phyloP scores from a whole-genome alignment of 208 protist species.

The Crithidia bombi region DNA sequence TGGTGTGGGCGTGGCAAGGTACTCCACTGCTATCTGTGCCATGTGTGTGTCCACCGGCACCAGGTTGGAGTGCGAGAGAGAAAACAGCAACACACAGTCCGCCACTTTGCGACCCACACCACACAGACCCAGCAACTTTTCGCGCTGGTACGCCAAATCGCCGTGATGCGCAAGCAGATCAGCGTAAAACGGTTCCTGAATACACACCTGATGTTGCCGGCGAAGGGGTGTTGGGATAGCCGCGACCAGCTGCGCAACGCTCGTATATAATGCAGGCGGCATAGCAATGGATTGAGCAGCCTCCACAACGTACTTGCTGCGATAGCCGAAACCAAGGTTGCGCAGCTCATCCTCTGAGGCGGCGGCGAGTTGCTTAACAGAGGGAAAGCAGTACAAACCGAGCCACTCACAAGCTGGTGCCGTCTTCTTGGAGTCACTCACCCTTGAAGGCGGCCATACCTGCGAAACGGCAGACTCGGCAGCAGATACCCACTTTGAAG shows the following conservation, averaged over 20 bases:
- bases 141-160: conserved; percentile 37
- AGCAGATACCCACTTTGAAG: no score
- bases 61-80: conserved; percentile 51
- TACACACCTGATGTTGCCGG: conserved; percentile 18
- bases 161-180: conserved; percentile 32
- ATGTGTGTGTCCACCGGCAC: conserved; percentile 93
- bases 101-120: conserved; percentile 87
- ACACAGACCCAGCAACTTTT: conserved; percentile 49
- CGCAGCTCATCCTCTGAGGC: conserved; percentile 49
- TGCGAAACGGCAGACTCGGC: no score
- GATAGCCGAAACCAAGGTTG: conserved; percentile 71
- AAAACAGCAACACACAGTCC: conserved; percentile 85
- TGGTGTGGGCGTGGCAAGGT: conserved; percentile 21
- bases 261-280: not conserved
- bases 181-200: conserved; percentile 53
- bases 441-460: not conserved
- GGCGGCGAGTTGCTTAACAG: conserved; percentile 40
- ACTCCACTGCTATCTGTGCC: conserved; percentile 69
- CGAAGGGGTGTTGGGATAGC: not conserved
- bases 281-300: conserved; percentile 12
- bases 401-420: conserved; percentile 29
- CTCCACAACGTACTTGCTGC: conserved; percentile 69
- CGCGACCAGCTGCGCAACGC: not conserved
- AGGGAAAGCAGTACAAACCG: conserved; percentile 55
- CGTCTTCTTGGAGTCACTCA: not conserved